Evolutionary conservation across 2,329 filamentous ascomycete species (phyloP).

Genomic region (Onygena corvina): DNA sequence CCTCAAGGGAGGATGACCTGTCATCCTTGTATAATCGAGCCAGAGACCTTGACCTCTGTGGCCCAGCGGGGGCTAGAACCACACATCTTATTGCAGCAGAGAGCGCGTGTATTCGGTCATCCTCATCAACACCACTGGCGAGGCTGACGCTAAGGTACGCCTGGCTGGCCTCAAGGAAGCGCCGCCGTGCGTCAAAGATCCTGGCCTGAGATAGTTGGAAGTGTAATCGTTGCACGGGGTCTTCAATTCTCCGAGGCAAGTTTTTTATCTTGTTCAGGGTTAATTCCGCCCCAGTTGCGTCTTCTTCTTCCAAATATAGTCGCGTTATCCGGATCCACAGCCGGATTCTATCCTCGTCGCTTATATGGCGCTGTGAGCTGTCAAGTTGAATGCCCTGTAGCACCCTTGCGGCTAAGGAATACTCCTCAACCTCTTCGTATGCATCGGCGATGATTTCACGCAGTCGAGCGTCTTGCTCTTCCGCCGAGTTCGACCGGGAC

Average conservation of each 20-base stretch:
- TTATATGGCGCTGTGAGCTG: constrained; percentile 71
- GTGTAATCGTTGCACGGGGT: constrained; percentile 64
- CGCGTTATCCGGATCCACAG: constrained; percentile 92
- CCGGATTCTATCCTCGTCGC: constrained; percentile 66
- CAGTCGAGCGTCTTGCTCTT: constrained; percentile 68
- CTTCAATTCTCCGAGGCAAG: constrained; percentile 55
- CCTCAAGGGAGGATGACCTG: constrained; percentile 59
- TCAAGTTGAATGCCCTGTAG: constrained; percentile 81
- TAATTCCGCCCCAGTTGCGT: constrained; percentile 69
- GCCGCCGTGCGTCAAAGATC: constrained; percentile 79
- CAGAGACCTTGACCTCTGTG: constrained; percentile 65
- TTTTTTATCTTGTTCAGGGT: constrained; percentile 95
- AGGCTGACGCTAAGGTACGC: constrained; percentile 83
- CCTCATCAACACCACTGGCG: constrained; percentile 64
- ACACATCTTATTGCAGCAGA: constrained; percentile 83
- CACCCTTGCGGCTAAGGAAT: constrained; percentile 59
- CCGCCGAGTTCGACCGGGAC: constrained; percentile 59
- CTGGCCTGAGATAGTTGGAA: constrained; percentile 87
- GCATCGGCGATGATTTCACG: constrained; percentile 72
- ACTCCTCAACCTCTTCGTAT: constrained; percentile 73
- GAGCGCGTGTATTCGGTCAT: constrained; percentile 74
- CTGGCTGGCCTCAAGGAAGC: constrained; percentile 76
- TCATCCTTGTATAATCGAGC: constrained; percentile 90
- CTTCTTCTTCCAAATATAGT: constrained; percentile 87
- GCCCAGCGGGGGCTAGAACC: constrained; percentile 82